These are phyloP conservation scores for Chytriomyces confervae DNA, from an alignment of 192 early-diverging fungal genomes.

Conservation along the genomic window DNA sequence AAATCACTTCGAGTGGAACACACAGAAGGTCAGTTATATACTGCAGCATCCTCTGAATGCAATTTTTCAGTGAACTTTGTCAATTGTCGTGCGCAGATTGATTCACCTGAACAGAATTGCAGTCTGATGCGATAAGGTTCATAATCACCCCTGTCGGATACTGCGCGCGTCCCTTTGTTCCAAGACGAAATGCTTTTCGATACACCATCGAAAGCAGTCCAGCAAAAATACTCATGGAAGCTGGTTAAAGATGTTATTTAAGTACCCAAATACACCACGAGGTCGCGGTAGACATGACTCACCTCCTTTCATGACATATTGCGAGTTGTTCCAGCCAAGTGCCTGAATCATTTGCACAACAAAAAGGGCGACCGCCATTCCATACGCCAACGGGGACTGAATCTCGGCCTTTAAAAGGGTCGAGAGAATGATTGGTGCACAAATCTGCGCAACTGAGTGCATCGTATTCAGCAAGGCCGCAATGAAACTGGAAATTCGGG, in stretches of 20 bases:
- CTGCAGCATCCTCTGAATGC: neutral
- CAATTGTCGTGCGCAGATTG: neutral
- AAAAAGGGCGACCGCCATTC: slow-evolving; percentile 2
- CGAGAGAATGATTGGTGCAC: slow-evolving; percentile 7
- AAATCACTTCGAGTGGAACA: slow-evolving; percentile 1
- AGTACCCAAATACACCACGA: neutral
- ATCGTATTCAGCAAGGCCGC: neutral
- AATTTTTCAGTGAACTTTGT: no score
- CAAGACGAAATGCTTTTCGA: slow-evolving; percentile 5
- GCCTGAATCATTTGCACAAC: slow-evolving; percentile 15
- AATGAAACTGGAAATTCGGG: neutral
- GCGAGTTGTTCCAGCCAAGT: slow-evolving; percentile 30
- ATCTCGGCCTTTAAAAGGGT: neutral
- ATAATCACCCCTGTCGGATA: slow-evolving; percentile 21
- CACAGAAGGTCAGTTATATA: neutral
- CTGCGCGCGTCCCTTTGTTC: slow-evolving; percentile 11
- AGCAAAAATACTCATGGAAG: slow-evolving; percentile 6
- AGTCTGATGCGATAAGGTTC: slow-evolving; percentile 24
- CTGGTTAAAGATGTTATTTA: neutral
- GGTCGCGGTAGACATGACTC: neutral
- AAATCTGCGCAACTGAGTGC: neutral
- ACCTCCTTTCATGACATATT: slow-evolving; percentile 18
- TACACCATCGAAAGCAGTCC: slow-evolving; percentile 16
- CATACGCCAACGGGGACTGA: neutral
- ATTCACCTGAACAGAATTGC: neutral